Base-by-base conservation (phyloP, 371 early-diverging fungal species). In the Coemansia sp. region DNA sequence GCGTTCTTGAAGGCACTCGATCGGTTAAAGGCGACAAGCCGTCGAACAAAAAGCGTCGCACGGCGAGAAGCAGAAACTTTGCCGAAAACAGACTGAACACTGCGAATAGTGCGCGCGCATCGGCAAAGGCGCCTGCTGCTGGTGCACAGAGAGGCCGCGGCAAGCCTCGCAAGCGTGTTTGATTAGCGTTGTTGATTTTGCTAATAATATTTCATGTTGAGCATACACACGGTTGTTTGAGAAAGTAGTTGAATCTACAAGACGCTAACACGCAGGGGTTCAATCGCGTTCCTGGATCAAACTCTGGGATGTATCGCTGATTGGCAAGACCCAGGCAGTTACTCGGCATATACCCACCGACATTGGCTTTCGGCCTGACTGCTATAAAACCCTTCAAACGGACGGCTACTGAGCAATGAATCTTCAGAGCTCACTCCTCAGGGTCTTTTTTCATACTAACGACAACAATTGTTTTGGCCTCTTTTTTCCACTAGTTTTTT, bases 1-100 rank as follows among this genome's bases (percentile, higher is more conserved):
- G 83, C 61, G 64, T 80, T 40, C 80, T 85, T 26, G 90, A 89
- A 61, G 88, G 89, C 18, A 85, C 85, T 44, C 85, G 90, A 54
- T 84, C 90, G 28, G 81, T 82, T 3, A 88, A 88, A 69, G 84
- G 83, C 3, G 84, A 81, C 67, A 84, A 84, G 72, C 75, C 75
- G 25, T 67, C 75, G 6, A 60, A 42, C 40, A 75, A 75, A 64
- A 75, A 75, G 58, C 75, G 75, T 48, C 75, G 75, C 52, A 75
- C 75, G 2, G 72, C 59, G 3, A 59, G 75, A 39, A 75, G 75
- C 67, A 64, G 40, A 44, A 51, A 37, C 2, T 75, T 67, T 67
- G 67, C 72, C 4, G 72, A 71, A 30, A 59, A 67, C 26, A 51
- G 64, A 6, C 52, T 67, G 9, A 67, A 71, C 16, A 18, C 59